A percentile compares a stretch with the other conserved stretches of the same genome.
These are phyloP conservation scores for Murraya paniculata DNA, from an alignment of 345 rosid genomes.

Conservation along the genomic window DNA sequence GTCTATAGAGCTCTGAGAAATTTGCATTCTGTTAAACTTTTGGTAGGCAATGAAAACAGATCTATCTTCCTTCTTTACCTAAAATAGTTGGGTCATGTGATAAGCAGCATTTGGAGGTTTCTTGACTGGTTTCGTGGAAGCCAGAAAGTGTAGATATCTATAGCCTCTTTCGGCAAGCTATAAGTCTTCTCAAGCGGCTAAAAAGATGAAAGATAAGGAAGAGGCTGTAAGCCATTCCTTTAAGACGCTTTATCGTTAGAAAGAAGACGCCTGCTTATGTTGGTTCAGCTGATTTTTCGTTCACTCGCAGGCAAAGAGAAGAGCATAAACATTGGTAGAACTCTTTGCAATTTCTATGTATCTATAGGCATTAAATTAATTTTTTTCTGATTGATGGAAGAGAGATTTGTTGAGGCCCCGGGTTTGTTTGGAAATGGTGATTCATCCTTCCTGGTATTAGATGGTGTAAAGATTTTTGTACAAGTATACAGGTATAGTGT, in stretches of 20 bases:
- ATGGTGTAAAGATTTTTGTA: neutral
- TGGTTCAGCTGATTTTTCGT: neutral
- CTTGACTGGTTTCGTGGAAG: neutral
- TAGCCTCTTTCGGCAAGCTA: neutral
- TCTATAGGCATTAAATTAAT: neutral
- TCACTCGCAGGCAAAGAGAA: neutral
- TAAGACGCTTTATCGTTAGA: too few species aligned
- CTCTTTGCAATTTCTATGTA: neutral
- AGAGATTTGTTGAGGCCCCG: neutral
- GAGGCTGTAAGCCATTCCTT: neutral
- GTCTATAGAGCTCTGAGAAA: neutral
- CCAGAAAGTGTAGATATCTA: neutral
- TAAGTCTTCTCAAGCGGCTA: neutral
- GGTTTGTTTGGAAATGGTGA: neutral
- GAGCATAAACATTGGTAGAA: neutral
- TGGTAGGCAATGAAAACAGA: neutral
- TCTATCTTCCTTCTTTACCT: neutral
- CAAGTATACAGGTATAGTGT: neutral
- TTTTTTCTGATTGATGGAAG: neutral
- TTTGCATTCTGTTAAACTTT: neutral
- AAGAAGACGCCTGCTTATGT: neutral
- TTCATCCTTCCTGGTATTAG: neutral
- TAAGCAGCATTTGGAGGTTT: neutral
- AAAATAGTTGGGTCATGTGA: neutral
- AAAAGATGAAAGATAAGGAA: neutral